phyloP scores from a whole-genome alignment of 805 yeast genomes.

The Saccharomyces paradoxus region DNA sequence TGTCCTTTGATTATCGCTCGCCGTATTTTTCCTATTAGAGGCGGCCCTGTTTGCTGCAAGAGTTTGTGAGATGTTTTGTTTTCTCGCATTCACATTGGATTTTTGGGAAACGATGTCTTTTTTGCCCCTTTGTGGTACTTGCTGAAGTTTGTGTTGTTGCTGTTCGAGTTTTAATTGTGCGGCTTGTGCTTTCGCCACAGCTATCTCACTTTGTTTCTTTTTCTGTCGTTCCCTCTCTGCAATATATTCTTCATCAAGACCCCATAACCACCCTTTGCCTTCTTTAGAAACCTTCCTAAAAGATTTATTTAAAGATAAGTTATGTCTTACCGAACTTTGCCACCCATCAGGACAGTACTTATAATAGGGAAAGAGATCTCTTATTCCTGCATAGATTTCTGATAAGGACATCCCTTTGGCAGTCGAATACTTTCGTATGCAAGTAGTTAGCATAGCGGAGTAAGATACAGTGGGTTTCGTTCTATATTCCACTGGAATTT shows the following conservation, averaged over 20 bases:
- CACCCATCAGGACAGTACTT: constrained; percentile 94
- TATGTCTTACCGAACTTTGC: constrained; percentile 92
- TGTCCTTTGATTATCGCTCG: constrained; percentile 43
- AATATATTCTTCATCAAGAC: constrained; percentile 75
- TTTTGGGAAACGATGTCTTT: constrained; percentile 16
- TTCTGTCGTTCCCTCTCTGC: constrained; percentile 73
- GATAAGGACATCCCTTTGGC: constrained; percentile 71
- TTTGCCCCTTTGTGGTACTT: constrained; percentile 25
- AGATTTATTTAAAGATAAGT: constrained; percentile 75
- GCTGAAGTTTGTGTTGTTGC: constrained; percentile 33
- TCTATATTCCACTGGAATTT: constrained; percentile 81
- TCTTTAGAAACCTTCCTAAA: constrained; percentile 75
- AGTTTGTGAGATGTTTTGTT: constrained; percentile 31
- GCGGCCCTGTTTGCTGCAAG: constrained; percentile 27
- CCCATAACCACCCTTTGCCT: constrained; percentile 95
- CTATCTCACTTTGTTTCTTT: constrained; percentile 56
- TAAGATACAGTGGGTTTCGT: constrained; percentile 77
- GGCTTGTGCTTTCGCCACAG: constrained; percentile 51
- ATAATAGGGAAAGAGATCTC: constrained; percentile 84
- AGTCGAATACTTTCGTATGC: constrained; percentile 58
- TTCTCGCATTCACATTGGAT: constrained; percentile 11
- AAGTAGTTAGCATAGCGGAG: constrained; percentile 71
- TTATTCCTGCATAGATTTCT: constrained; percentile 80
- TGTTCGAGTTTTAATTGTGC: constrained; percentile 48
- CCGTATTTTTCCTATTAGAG: constrained; percentile 18